Conservation (phyloP, 768 basidiomycete species). For the Termitomyces sp. region DNA sequence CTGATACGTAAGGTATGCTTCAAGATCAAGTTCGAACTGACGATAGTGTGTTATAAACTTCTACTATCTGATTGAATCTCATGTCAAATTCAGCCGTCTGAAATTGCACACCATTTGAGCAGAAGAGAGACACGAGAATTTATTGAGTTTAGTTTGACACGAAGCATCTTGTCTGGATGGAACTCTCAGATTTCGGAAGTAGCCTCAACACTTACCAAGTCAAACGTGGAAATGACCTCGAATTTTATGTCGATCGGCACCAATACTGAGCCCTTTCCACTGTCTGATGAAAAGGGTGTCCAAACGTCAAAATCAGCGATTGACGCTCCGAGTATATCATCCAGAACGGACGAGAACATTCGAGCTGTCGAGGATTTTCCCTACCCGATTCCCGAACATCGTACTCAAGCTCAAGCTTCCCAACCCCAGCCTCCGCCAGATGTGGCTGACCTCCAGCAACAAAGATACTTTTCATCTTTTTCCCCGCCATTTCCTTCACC, state of each 20-base stretch:
- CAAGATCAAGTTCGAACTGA: neutral
- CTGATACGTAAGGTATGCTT: neutral
- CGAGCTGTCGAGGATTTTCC: neutral
- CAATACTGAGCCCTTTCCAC: neutral
- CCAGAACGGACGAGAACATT: neutral
- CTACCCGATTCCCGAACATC: neutral
- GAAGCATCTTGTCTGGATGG: neutral
- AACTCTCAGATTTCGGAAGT: neutral
- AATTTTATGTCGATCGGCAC: neutral
- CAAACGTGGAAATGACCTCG: neutral
- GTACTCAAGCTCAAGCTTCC: neutral
- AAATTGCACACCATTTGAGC: neutral
- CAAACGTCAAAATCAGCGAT: neutral
- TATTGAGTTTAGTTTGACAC: neutral
- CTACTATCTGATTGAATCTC: neutral
- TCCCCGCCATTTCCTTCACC: neutral
- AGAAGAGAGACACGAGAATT: neutral
- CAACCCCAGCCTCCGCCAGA: neutral
- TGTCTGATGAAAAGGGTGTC: neutral
- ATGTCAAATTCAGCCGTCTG: neutral
- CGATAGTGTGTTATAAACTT: neutral
- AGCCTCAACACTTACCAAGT: neutral
- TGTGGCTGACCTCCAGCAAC: neutral
- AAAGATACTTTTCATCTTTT: neutral
- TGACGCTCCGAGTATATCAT: neutral